These are phyloP conservation scores for Aspergillus sojae DNA, from an alignment of 2,329 filamentous ascomycete species.

Conservation along the genomic window DNA sequence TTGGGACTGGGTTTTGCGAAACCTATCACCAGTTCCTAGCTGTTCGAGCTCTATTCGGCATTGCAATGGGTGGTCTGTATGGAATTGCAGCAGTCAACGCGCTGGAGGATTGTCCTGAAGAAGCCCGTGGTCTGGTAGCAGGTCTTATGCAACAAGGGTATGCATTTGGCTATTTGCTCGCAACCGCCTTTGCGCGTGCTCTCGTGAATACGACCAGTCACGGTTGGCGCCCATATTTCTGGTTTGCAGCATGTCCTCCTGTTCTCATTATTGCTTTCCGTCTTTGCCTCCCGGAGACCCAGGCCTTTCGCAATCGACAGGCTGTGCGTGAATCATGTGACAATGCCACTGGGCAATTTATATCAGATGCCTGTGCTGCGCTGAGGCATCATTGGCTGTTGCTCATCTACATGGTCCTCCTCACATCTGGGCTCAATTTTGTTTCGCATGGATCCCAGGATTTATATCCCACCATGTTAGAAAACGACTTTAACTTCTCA, in stretches of 20 bases:
- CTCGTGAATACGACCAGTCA: slow-evolving; percentile 70
- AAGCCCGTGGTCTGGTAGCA: slow-evolving; percentile 62
- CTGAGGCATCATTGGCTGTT: slow-evolving; percentile 79
- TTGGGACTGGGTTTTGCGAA: slow-evolving; percentile 62
- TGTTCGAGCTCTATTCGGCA: slow-evolving; percentile 62
- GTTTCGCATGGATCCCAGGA: slow-evolving; percentile 74
- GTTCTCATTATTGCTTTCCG: slow-evolving; percentile 80
- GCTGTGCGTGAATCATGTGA: slow-evolving; percentile 58
- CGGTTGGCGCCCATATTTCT: slow-evolving; percentile 82
- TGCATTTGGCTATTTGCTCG: slow-evolving; percentile 66
- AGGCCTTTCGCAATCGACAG: slow-evolving; percentile 68
- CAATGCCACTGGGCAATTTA: slow-evolving; percentile 59
- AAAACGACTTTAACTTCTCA: slow-evolving; percentile 61
- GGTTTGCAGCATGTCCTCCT: slow-evolving; percentile 83
- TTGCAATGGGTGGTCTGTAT: slow-evolving; percentile 66
- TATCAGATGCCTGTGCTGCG: slow-evolving; percentile 76
- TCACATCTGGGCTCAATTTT: background rate
- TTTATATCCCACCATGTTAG: slow-evolving; percentile 62
- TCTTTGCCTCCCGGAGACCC: slow-evolving; percentile 75
- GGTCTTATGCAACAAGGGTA: slow-evolving; percentile 67
- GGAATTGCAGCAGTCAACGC: slow-evolving; percentile 65
- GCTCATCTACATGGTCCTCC: slow-evolving; percentile 71
- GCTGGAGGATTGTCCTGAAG: slow-evolving; percentile 62
- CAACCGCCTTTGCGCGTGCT: slow-evolving; percentile 55
- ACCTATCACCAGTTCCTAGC: slow-evolving; percentile 62